Percentiles rank a stretch among this genome's conserved stretches.
Evolutionary conservation across 2,329 filamentous ascomycete genomes (phyloP).

Genomic region (Cytospora schulzeri): DNA sequence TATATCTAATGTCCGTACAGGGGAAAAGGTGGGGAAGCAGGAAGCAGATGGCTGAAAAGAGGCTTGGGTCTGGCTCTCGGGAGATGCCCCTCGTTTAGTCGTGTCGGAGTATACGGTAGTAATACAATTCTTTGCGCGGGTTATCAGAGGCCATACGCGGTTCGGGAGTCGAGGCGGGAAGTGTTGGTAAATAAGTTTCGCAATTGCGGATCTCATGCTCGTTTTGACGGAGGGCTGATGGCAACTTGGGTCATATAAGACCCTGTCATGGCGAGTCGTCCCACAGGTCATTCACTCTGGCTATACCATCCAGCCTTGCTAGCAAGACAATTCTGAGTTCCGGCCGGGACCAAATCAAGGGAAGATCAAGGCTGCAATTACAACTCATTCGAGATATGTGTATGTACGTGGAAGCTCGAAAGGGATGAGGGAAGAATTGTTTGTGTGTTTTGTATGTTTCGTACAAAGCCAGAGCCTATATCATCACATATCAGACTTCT

Average conservation of each 20-base stretch:
- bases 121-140: not conserved
- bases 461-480: slow-evolving; percentile 16
- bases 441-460: slow-evolving; percentile 11
- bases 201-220: not conserved
- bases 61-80: not conserved
- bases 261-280: not conserved
- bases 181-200: not conserved
- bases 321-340: not conserved
- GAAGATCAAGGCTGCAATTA: not conserved
- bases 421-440: slow-evolving; percentile 21
- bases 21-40: not conserved
- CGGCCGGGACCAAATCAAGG: too few relatives aligned
- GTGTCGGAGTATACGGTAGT: not conserved
- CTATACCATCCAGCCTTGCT: not conserved
- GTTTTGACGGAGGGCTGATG: not conserved
- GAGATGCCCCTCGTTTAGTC: not conserved
- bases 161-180: not conserved
- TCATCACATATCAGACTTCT: slow-evolving; percentile 10
- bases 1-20: not conserved
- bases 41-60: too few relatives aligned
- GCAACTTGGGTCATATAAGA: not conserved
- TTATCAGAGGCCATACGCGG: not conserved
- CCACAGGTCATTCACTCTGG: not conserved
- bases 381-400: not conserved
- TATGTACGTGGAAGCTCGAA: not conserved